Evolutionary conservation across 1,139 yeast species (phyloP).

Genomic region (Saccharomycopsis hybrid): DNA sequence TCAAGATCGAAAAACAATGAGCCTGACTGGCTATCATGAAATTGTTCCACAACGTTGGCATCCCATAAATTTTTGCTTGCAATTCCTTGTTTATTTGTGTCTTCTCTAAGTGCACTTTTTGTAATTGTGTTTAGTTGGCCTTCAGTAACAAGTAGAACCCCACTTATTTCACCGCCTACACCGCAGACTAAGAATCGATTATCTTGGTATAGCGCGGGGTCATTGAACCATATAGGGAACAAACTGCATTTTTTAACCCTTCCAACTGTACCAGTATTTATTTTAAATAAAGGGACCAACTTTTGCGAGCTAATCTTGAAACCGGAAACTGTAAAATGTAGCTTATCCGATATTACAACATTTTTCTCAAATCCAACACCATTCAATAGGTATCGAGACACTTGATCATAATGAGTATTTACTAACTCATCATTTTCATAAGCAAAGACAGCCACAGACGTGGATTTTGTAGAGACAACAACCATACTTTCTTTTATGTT

Average conservation of each 20-base stretch:
- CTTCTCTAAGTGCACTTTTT: too few relatives aligned
- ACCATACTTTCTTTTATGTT: neutral
- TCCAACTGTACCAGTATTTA: slow-evolving; percentile 1
- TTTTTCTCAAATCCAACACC: neutral
- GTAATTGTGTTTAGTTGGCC: too few relatives aligned
- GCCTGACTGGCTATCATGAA: too few relatives aligned
- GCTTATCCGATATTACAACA: slow-evolving; percentile 10
- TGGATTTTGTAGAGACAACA: slow-evolving; percentile 5
- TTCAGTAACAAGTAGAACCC: neutral
- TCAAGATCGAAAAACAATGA: too few relatives aligned
- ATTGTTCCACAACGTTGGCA: too few relatives aligned
- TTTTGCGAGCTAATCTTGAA: neutral
- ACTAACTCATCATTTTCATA: neutral
- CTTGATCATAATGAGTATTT: slow-evolving; percentile 1
- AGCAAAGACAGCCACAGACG: slow-evolving; percentile 3
- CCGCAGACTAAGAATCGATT: slow-evolving; percentile 11
- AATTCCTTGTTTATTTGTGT: too few relatives aligned
- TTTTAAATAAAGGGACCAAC: neutral
- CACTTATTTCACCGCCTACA: slow-evolving; percentile 6
- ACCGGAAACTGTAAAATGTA: slow-evolving; percentile 13
- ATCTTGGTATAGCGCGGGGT: neutral
- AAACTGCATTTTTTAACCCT: slow-evolving; percentile 5
- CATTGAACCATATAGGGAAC: slow-evolving; percentile 7
- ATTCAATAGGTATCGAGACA: slow-evolving; percentile 3
- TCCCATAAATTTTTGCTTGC: too few relatives aligned